A percentile compares a stretch with the other conserved stretches of the same genome.
Evolutionary conservation across 805 yeast genomes (phyloP).

Genomic region (Candida quercuum): DNA sequence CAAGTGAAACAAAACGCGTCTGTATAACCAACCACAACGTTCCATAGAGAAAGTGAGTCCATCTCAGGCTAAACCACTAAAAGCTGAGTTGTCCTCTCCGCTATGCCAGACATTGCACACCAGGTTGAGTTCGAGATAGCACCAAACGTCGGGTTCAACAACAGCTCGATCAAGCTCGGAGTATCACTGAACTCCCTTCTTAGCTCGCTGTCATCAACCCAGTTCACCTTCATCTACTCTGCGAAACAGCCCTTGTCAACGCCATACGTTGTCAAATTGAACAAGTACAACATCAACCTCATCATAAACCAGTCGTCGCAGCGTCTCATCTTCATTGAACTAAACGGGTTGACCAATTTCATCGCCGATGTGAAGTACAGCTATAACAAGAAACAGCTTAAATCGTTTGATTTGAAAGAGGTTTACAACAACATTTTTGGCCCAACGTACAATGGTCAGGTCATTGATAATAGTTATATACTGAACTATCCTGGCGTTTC

Average conservation of each 20-base stretch:
- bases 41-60: too few relatives aligned
- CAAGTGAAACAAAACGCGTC: too few relatives aligned
- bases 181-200: background rate
- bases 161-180: background rate
- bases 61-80: background rate
- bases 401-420: background rate
- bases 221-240: background rate
- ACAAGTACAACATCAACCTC: background rate
- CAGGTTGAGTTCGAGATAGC: background rate
- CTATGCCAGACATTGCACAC: background rate
- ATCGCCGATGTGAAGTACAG: background rate
- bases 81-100: background rate
- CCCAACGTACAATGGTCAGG: slow-evolving; percentile 54
- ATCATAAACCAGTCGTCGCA: background rate
- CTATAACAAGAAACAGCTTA: background rate
- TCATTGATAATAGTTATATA: slow-evolving; percentile 23
- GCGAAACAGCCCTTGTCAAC: background rate
- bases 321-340: background rate
- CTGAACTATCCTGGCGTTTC: slow-evolving; percentile 54
- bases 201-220: background rate
- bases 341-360: background rate
- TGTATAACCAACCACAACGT: too few relatives aligned
- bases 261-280: background rate
- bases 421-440: slow-evolving; percentile 55
- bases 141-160: background rate